Base-by-base conservation (phyloP, 129 eudicot species). In the Tanacetum coccineum region DNA sequence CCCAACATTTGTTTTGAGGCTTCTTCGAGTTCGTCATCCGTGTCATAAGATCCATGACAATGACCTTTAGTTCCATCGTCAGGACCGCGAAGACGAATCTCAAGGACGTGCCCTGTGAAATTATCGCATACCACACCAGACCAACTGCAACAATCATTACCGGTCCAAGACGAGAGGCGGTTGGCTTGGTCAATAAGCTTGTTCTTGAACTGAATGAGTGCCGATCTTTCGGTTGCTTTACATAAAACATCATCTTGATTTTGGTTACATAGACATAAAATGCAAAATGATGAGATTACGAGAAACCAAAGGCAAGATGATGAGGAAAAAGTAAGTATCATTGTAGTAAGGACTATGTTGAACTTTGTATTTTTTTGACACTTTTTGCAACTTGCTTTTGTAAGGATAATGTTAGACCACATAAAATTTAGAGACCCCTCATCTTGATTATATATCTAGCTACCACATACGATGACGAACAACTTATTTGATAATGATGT, bases 141-240 rank as follows among this genome's bases (percentile, higher is more conserved):
- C 72, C 72, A 67, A 4, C 20, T 51, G 46, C 71, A 67, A 68
- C 63, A 68, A 8, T 68, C 64, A 12, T 68, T 21, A 14, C 73
- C 73, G 3, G n/a, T 4, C 73, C 73, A 68, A 19, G 73, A 68
- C 2, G 73, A 54, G 6, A 68, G 64, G 8, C 64, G 73, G 53
- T 54, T 54, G 59, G 73, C 50, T 2, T 3, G 73, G 52, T 68
- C 54, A 3, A 36, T 68, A 36, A 68, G 73, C 42, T 68, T 54
- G 53, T 55, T 68, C 42, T 55, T 68, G 22, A 68, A 51, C 30
- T 68, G 19, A 21, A 39, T 9, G 56, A 68, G 73, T 0, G 50
- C 73, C 3, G 5, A 13, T 54, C 73, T 14, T 58, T 68, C 73
- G 15, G 21, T 55, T 12, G 63, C 17, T 19, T 53, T 53, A 13